phyloP scores from a whole-genome alignment of 169 alveolate species.

The Prorocentrum cordatum region DNA sequence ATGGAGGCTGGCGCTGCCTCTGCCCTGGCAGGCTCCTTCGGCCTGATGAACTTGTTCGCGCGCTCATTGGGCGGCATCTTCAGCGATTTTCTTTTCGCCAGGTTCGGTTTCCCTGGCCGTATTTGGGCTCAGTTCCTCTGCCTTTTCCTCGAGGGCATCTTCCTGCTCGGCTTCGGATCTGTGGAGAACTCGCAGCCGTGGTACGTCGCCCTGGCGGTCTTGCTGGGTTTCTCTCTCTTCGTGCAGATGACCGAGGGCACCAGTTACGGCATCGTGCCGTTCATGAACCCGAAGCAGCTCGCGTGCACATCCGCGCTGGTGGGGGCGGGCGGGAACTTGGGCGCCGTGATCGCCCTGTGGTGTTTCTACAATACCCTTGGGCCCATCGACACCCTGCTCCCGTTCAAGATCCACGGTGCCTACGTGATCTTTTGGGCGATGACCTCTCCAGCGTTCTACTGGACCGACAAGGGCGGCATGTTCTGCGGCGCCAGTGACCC shows the following conservation, averaged over 20 bases:
- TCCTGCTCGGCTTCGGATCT: constrained; percentile 16
- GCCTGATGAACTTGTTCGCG: constrained; percentile 13
- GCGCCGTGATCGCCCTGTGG: too few species aligned
- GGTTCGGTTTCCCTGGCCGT: constrained; percentile 26
- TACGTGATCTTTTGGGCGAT: too few species aligned
- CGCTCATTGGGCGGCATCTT: neutral
- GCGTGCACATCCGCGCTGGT: neutral
- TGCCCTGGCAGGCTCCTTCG: constrained; percentile 6
- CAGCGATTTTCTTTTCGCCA: neutral
- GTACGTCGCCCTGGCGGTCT: constrained; percentile 16
- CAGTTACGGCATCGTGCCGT: constrained; percentile 13
- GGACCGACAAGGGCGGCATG: too few species aligned
- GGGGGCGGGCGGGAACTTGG: constrained; percentile 1
- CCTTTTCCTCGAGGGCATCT: constrained; percentile 43
- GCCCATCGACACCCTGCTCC: too few species aligned
- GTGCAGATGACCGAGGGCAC: constrained; percentile 62
- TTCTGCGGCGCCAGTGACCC: too few species aligned
- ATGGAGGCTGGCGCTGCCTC: neutral
- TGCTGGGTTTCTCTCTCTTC: constrained; percentile 12
- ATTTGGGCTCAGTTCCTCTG: constrained; percentile 26
- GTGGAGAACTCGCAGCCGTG: constrained; percentile 8
- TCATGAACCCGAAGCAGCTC: neutral
- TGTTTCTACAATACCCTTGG: too few species aligned
- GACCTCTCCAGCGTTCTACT: too few species aligned
- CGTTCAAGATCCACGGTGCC: too few species aligned